Percentiles rank a stretch among this genome's conserved stretches.
phyloP scores from a whole-genome alignment of 2,329 filamentous ascomycete genomes.

The Cladosporium sp. region DNA sequence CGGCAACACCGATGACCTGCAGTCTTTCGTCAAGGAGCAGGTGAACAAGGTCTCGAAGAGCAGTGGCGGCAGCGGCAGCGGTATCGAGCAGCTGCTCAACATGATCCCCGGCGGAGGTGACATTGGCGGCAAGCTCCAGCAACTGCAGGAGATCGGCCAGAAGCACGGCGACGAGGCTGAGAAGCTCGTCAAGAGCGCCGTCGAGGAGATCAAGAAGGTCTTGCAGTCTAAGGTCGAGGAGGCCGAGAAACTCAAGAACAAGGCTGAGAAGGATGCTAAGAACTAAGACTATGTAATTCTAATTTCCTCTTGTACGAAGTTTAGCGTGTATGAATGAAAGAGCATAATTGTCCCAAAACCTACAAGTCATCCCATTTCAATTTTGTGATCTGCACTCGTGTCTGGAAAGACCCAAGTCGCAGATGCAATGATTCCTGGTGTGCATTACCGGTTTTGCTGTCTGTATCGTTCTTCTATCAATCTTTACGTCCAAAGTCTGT shows the following conservation, averaged over 20 bases:
- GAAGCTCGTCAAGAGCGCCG: conserved; percentile 63
- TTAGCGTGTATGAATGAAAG: no score
- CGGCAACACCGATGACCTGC: conserved; percentile 56
- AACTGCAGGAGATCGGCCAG: conserved; percentile 61
- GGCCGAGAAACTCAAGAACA: conserved; percentile 56
- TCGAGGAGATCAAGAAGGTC: conserved; percentile 62
- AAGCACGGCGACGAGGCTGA: conserved; percentile 68
- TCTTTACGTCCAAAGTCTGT: no score
- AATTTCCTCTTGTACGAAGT: no score
- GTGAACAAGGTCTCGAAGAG: conserved; percentile 55
- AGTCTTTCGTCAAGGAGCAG: conserved; percentile 56
- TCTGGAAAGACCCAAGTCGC: no score
- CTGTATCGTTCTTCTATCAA: no score
- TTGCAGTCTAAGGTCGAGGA: conserved; percentile 57
- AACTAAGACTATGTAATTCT: not conserved
- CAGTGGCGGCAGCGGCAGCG: conserved; percentile 25
- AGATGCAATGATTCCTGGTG: no score
- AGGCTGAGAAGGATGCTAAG: conserved; percentile 15
- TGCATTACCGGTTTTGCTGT: no score
- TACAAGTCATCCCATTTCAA: no score
- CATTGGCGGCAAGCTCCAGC: conserved; percentile 61
- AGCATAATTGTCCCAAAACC: no score
- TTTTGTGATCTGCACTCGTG: no score
- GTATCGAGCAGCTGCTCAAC: conserved; percentile 58
- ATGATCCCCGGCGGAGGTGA: conserved; percentile 62